Base-by-base conservation (phyloP, 2,329 filamentous ascomycete species). In the Epichloe sylvatica region DNA sequence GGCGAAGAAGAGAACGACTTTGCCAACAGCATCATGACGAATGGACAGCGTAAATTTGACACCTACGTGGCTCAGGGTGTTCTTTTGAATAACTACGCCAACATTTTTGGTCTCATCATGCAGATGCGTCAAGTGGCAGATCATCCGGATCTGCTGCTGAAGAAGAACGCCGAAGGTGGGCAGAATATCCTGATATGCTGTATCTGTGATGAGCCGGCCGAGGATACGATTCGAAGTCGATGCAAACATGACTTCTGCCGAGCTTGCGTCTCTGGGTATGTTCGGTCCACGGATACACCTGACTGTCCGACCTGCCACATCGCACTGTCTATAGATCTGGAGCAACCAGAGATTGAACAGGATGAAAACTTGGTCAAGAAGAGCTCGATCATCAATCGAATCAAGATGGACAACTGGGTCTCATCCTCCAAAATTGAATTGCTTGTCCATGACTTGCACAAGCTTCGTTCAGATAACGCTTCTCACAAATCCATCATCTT, bases 31-130 rank as follows among this genome's bases (percentile, higher is more conserved):
- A 94, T 98, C 72, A 98, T 97, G 88, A 87, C 82, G 15, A 94
- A 86, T 62, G 84, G 86, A 7, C 79, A 83, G 51, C 84, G 92
- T 53, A 83, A 89, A 59, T 98, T 97, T 57, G 87, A 97, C 61
- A 97, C 90, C 0, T 98, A 97, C 57, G 92, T 97, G 37, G 84
- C 88, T 17, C 86, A 89, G 55, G 90, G 89, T 70, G 91, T 97
- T 19, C 80, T 98, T 67, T 77, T 98, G 53, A 89, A 97, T 73
- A 95, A 96, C 63, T 97, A 97, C 58, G 92, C 92, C 70, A 98
- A 98, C 64, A 97, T 98, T 56, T 98, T 98, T 60, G 91, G 90
- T 62, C 76, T 98, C 49, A 96, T 98, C 62, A 97, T 97, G 88
- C 90, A 95, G 66, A 97, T 98, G 91, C 84, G 92, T 49, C 92